A percentile compares a stretch with the other conserved stretches of the same genome.
Conservation (phyloP, 176 grass and related monocot genomes). For the Cenchrus purpureus region DNA sequence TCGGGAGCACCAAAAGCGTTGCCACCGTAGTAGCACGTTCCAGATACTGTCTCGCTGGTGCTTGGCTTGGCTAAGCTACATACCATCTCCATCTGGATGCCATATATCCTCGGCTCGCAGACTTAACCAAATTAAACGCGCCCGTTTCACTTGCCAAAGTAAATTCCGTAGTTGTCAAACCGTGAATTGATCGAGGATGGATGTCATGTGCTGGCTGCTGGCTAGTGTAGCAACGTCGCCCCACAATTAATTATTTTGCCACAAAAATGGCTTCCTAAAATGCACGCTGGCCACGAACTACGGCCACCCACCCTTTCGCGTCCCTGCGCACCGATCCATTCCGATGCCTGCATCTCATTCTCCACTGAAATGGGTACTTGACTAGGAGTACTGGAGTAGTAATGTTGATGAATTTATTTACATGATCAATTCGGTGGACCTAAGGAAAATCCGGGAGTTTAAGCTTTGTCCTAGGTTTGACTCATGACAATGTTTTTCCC, state of each 20-base stretch:
- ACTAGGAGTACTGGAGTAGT: too few species aligned
- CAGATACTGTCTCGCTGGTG: not conserved
- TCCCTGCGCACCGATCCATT: not conserved
- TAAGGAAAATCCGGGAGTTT: too few species aligned
- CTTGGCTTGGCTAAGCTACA: not conserved
- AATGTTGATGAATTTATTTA: not conserved
- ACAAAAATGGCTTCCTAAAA: not conserved
- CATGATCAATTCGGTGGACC: not conserved
- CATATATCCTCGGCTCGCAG: too few species aligned
- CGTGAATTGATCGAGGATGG: too few species aligned
- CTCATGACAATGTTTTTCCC: not conserved
- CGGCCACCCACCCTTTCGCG: too few species aligned
- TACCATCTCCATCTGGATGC: too few species aligned
- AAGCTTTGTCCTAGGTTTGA: too few species aligned
- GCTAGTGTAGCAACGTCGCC: not conserved
- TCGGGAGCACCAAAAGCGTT: conserved; percentile 11
- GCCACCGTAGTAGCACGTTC: not conserved
- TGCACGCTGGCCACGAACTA: too few species aligned
- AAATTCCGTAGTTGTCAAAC: too few species aligned
- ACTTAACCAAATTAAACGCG: not conserved
- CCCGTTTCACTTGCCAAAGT: not conserved
- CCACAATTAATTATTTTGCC: not conserved
- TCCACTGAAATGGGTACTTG: not conserved
- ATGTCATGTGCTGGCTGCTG: too few species aligned
- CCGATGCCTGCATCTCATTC: not conserved